These are phyloP conservation scores for Suillus occidentalis DNA, from an alignment of 768 basidiomycete genomes.

Conservation along the genomic window DNA sequence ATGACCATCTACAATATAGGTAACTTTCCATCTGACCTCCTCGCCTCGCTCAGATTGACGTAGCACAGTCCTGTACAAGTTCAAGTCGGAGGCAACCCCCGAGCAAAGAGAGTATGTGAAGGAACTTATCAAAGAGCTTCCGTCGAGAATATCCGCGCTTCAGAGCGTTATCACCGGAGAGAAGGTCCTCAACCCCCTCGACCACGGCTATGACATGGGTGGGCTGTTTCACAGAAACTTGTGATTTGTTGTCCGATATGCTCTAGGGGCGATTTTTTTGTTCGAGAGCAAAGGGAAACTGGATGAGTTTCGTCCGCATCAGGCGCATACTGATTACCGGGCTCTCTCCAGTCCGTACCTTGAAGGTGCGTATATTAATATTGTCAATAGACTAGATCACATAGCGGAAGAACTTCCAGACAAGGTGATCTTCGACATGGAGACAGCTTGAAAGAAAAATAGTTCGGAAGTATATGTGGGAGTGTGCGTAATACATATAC, in stretches of 20 bases:
- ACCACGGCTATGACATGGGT: slow-evolving; percentile 16
- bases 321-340: slow-evolving; percentile 10
- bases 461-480: not conserved
- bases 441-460: not conserved
- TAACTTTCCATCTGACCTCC: not conserved
- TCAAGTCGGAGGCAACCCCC: slow-evolving; percentile 10
- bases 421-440: slow-evolving; percentile 9
- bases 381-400: not conserved
- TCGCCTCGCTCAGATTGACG: slow-evolving; percentile 3
- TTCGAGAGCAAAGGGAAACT: slow-evolving; percentile 15
- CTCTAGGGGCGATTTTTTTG: slow-evolving; percentile 14
- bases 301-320: slow-evolving; percentile 9
- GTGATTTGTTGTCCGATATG: not conserved
- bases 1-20: slow-evolving; percentile 3
- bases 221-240: not conserved
- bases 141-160: slow-evolving; percentile 11
- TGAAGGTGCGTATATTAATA: slow-evolving; percentile 7
- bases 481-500: not conserved
- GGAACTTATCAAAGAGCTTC: slow-evolving; percentile 2
- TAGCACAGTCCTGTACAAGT: slow-evolving; percentile 13
- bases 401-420: not conserved
- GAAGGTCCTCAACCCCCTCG: slow-evolving; percentile 9
- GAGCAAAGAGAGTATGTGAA: slow-evolving; percentile 14
- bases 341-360: slow-evolving; percentile 1
- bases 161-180: slow-evolving; percentile 11